Percentiles rank a stretch among this genome's conserved stretches.
These are phyloP conservation scores for Dipteronia sinensis DNA, from an alignment of 345 rosid species.

Conservation along the genomic window DNA sequence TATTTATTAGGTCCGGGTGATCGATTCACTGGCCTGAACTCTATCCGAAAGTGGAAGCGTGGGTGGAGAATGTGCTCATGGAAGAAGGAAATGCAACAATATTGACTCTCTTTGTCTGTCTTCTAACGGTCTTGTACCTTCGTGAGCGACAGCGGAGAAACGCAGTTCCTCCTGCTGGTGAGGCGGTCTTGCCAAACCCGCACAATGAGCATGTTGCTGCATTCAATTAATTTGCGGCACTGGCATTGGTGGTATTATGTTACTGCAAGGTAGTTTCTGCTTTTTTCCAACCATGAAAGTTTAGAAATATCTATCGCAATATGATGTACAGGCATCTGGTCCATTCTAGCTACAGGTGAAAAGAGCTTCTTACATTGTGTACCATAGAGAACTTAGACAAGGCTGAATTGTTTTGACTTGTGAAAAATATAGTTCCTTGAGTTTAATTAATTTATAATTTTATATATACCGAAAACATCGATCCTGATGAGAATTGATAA, in stretches of 20 bases:
- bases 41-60: conserved; percentile 82
- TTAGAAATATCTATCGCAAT: background rate
- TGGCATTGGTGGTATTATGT: background rate
- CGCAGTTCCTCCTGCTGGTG: conserved; percentile 48
- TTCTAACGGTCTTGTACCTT: conserved; percentile 82
- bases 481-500: background rate
- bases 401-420: conserved; percentile 1
- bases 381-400: conserved; percentile 15
- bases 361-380: conserved; percentile 20
- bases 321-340: conserved; percentile 27
- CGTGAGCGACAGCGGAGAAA: conserved; percentile 87
- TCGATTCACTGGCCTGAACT: conserved; percentile 89
- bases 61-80: conserved; percentile 85
- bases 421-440: background rate
- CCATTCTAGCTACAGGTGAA: background rate
- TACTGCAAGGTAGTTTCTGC: conserved; percentile 1
- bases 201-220: conserved; percentile 33
- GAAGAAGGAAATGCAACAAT: conserved; percentile 99
- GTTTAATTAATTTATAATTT: background rate
- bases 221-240: conserved; percentile 12
- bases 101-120: conserved; percentile 80
- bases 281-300: background rate
- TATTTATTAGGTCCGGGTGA: conserved; percentile 51
- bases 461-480: background rate
- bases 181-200: conserved; percentile 35